Evolutionary conservation across 495 filamentous ascomycete genomes (phyloP), one percentile per base, ranked within the genome.

Genomic region (Viridothelium virens): DNA sequence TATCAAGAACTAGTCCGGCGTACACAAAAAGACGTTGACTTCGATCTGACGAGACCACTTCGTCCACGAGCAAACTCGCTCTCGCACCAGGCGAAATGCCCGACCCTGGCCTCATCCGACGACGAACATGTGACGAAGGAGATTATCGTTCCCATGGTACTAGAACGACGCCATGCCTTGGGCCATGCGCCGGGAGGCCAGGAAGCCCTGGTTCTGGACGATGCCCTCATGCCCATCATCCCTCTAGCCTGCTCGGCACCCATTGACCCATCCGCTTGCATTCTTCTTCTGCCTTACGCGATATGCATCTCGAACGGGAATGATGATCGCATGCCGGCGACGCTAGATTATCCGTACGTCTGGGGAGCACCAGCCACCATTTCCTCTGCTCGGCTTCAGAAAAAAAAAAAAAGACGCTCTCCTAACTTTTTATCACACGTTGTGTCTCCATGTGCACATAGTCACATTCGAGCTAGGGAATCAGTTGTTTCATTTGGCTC

Each of bases 81-180:
- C 6, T n/a, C 18, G 12, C 25, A 25, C 25, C 25, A 25, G 25
- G 25, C 25, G 12, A 16, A 16, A 25, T 11, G 48, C 18, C 48
- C n/a, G 11, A 5, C 53, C 53, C 53, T 59, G 53, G 53, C 53
- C 53, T 33, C 53, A 7, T 18, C 31, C 53, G 53, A 31, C 3
- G 36, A 36, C 53, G 53, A 18, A 18, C 53, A 59, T 59, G 53
- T 59, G 53, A 59, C 53, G 3, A 7, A 11, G 25, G 5, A 7
- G 14, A 36, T 59, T 59, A 33, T 59, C 53, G 53, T 59, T 59
- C 33, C 53, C 53, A 59, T 14, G 53, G 53, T 59, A 59, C 53
- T 6, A n/a, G 18, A 25, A 9, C 53, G 31, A 59, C 25, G 7
- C 31, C 6, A 33, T 36, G 3, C 7, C 31, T 3, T 31, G 33